Conservation (phyloP, 225 moss, liverwort and hornwort genomes). For the Antitrichia curtipendula region DNA sequence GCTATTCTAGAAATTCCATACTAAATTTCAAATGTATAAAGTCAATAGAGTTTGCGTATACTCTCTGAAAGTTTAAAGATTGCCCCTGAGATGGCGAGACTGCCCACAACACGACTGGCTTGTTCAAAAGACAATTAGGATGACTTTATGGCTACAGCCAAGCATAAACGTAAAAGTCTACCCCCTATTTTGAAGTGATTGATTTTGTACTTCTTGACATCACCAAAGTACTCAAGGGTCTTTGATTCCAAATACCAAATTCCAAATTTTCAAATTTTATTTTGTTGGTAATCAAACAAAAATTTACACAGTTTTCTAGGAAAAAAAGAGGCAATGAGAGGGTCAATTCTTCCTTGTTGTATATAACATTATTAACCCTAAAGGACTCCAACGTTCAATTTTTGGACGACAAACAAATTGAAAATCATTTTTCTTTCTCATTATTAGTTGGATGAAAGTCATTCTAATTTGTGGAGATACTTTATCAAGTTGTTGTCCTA, state of each 20-base stretch:
- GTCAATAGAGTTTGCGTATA: not conserved
- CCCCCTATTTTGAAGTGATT: not conserved
- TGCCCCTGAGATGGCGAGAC: too few relatives aligned
- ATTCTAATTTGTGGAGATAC: too few relatives aligned
- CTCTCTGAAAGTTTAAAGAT: rapidly evolving
- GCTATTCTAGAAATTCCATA: not conserved
- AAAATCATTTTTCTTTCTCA: too few relatives aligned
- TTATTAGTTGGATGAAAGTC: too few relatives aligned
- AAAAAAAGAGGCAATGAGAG: not conserved
- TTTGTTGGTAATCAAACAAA: not conserved
- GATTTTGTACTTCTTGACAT: not conserved
- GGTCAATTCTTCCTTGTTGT: too few relatives aligned
- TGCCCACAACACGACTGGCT: rapidly evolving
- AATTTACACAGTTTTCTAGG: rapidly evolving
- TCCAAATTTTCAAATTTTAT: not conserved
- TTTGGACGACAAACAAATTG: too few relatives aligned
- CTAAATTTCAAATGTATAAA: not conserved
- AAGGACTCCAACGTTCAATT: too few relatives aligned
- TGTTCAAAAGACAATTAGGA: not conserved
- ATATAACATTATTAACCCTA: too few relatives aligned
- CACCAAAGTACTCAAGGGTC: not conserved
- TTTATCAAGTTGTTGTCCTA: too few relatives aligned
- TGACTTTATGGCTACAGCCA: not conserved
- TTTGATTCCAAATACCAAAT: not conserved
- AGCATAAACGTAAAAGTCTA: not conserved